Conservation (phyloP, 108 stramenopile genomes). For the Pseudonitzschia multiseries region DNA sequence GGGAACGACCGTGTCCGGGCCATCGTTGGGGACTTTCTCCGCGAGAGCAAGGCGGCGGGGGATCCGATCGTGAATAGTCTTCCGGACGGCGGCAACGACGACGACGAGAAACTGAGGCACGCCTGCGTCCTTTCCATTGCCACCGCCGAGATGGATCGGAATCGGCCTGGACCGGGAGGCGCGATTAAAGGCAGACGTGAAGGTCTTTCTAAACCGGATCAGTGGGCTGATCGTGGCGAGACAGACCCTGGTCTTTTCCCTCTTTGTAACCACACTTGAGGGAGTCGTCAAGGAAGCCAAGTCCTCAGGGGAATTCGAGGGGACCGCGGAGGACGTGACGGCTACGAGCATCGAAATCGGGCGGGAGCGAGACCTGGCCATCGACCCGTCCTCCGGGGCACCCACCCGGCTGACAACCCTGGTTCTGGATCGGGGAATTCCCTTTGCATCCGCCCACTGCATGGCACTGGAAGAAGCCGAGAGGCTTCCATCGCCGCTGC, state of each 20-base stretch:
- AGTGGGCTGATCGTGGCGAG: slow-evolving; percentile 50
- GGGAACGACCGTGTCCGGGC: slow-evolving; percentile 33
- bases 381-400: slow-evolving; percentile 53
- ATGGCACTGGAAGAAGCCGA: slow-evolving; percentile 26
- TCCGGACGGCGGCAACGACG: slow-evolving; percentile 10
- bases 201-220: slow-evolving; percentile 60
- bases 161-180: slow-evolving; percentile 32
- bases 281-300: slow-evolving; percentile 57
- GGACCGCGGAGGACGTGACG: slow-evolving; percentile 62
- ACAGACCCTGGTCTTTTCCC: slow-evolving; percentile 56
- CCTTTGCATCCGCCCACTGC: slow-evolving; percentile 28
- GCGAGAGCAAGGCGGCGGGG: background rate
- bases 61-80: slow-evolving; percentile 3
- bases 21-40: slow-evolving; percentile 46
- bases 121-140: slow-evolving; percentile 24
- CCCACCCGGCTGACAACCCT: slow-evolving; percentile 46
- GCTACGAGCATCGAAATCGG: slow-evolving; percentile 47
- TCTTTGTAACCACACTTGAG: slow-evolving; percentile 57
- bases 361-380: slow-evolving; percentile 36
- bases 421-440: slow-evolving; percentile 53
- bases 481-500: background rate
- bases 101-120: slow-evolving; percentile 19
- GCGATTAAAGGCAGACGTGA: slow-evolving; percentile 39
- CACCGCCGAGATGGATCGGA: slow-evolving; percentile 29
- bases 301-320: slow-evolving; percentile 64